These are phyloP conservation scores for Dorcoceras hygrometricum DNA, from an alignment of 257 asterid species.

Conservation along the genomic window DNA sequence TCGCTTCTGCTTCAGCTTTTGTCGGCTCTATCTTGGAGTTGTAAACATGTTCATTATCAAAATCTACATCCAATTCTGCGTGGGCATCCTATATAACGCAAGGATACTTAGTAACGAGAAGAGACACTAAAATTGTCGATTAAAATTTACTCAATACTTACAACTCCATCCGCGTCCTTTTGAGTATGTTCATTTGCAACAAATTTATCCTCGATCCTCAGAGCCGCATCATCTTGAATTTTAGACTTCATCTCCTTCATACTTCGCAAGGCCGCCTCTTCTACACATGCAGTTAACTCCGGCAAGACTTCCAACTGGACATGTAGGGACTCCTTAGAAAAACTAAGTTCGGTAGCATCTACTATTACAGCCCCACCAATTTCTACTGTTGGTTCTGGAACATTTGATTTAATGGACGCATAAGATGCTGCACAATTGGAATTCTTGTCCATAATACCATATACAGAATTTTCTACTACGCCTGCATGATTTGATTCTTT, in stretches of 20 bases:
- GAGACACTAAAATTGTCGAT: neutral
- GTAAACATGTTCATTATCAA: constrained; percentile 58
- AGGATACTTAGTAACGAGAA: constrained; percentile 18
- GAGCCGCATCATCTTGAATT: constrained; percentile 40
- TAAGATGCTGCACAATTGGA: constrained; percentile 30
- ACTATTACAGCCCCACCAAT: constrained; percentile 34
- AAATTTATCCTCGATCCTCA: constrained; percentile 30
- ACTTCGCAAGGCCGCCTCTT: constrained; percentile 55
- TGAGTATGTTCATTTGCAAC: constrained; percentile 40
- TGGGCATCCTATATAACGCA: constrained; percentile 50
- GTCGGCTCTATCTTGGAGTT: constrained; percentile 80
- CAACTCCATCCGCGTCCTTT: constrained; percentile 55
- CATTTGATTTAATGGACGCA: constrained; percentile 23
- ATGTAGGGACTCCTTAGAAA: constrained; percentile 31
- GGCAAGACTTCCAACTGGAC: constrained; percentile 60
- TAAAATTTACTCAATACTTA: constrained; percentile 31
- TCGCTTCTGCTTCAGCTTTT: constrained; percentile 92
- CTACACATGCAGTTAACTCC: constrained; percentile 59
- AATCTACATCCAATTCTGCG: constrained; percentile 64
- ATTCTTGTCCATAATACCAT: constrained; percentile 27
- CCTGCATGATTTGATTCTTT: constrained; percentile 27
- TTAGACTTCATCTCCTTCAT: constrained; percentile 58
- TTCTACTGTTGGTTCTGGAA: constrained; percentile 25
- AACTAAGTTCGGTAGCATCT: constrained; percentile 27
- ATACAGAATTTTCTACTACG: constrained; percentile 33